These are phyloP conservation scores for Pelargonium cotyledonis DNA, from an alignment of 441 rosid genomes.

Conservation along the genomic window DNA sequence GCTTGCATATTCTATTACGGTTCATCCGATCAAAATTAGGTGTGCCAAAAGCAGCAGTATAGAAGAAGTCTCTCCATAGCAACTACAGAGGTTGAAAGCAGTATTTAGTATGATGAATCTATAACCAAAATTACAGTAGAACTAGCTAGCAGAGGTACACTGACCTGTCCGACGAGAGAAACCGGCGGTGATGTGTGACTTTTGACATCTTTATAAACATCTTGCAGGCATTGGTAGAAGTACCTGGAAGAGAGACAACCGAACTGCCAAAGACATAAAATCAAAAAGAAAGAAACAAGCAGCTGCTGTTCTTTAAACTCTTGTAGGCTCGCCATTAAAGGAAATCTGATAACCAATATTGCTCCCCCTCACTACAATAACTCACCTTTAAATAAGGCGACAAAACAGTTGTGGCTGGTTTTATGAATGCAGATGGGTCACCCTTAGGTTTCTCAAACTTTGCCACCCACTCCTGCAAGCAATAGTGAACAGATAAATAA, in stretches of 20 bases:
- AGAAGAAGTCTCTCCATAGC: conserved; percentile 92
- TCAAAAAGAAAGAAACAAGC: background rate
- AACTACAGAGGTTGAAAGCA: conserved; percentile 37
- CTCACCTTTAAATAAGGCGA: conserved; percentile 97
- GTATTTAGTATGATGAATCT: conserved; percentile 18
- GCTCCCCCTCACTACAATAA: conserved; percentile 4
- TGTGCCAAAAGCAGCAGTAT: conserved; percentile 81
- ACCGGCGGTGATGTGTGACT: conserved; percentile 85
- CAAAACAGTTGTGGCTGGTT: conserved; percentile 81
- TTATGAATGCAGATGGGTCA: conserved; percentile 74
- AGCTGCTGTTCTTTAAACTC: conserved; percentile 3
- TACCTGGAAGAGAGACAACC: conserved; percentile 97
- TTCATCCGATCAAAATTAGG: conserved; percentile 85
- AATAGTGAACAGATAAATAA: conserved; percentile 4
- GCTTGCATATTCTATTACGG: conserved; percentile 79
- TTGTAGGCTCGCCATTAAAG: background rate
- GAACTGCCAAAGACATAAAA: conserved; percentile 52
- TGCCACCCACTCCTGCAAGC: conserved; percentile 79
- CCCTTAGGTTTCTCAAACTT: conserved; percentile 97
- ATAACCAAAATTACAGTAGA: background rate
- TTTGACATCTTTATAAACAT: conserved; percentile 47
- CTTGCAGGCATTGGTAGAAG: conserved; percentile 76
- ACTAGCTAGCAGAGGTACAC: conserved; percentile 15
- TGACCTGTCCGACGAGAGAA: conserved; percentile 90
- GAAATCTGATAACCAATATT: conserved; percentile 1